Conservation (phyloP, 306 rosid species). For the Lagenaria siceraria region DNA sequence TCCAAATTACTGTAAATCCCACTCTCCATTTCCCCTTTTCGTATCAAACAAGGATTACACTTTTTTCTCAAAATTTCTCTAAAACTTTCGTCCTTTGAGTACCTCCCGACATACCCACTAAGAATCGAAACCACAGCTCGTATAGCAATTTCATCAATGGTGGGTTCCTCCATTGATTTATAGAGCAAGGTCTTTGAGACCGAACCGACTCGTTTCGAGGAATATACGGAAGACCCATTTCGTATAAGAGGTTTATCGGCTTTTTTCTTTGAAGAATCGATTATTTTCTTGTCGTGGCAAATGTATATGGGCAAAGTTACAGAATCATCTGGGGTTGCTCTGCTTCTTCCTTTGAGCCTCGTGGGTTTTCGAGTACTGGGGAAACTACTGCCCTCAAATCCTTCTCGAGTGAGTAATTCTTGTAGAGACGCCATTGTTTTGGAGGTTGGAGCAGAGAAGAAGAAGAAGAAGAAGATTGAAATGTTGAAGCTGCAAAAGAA, state of each 20-base stretch:
- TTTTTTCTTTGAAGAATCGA: slow-evolving; percentile 18
- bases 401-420: slow-evolving; percentile 54
- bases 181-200: slow-evolving; percentile 25
- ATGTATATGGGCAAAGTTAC: slow-evolving; percentile 24
- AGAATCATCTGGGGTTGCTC: slow-evolving; percentile 14
- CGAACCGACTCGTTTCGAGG: slow-evolving; percentile 26
- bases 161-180: slow-evolving; percentile 30
- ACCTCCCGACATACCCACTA: slow-evolving; percentile 53
- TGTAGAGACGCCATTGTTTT: slow-evolving; percentile 46
- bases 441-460: slow-evolving; percentile 17
- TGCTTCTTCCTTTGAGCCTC: slow-evolving; percentile 10
- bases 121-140: slow-evolving; percentile 55
- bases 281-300: slow-evolving; percentile 24
- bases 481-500: background rate
- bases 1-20: slow-evolving; percentile 31
- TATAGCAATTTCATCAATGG: slow-evolving; percentile 47
- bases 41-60: slow-evolving; percentile 39
- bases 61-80: slow-evolving; percentile 31
- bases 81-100: slow-evolving; percentile 36
- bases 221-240: slow-evolving; percentile 27
- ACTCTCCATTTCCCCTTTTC: slow-evolving; percentile 18
- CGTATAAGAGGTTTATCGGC: background rate
- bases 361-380: slow-evolving; percentile 6
- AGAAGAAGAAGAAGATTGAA: slow-evolving; percentile 2
- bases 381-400: slow-evolving; percentile 14